These are phyloP conservation scores for Hypoxylon cercidicola DNA, from an alignment of 495 filamentous ascomycete species.

Conservation along the genomic window DNA sequence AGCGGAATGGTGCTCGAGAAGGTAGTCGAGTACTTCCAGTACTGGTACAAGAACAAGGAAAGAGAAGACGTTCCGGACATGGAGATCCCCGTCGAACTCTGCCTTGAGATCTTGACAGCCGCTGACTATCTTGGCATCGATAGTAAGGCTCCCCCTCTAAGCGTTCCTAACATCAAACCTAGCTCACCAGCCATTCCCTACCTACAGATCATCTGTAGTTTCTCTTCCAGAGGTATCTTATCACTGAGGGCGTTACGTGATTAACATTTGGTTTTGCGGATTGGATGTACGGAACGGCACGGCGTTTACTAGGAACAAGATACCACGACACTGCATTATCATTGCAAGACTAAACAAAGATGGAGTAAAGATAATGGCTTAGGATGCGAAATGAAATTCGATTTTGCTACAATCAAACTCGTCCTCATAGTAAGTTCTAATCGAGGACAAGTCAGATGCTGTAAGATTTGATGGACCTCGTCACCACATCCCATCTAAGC, in stretches of 20 bases:
- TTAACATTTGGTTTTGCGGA: not conserved
- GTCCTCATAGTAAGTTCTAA: not conserved
- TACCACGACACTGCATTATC: constrained; percentile 21
- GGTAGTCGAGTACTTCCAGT: constrained; percentile 91
- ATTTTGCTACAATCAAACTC: not conserved
- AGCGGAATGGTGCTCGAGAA: constrained; percentile 88
- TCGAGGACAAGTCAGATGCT: constrained; percentile 6
- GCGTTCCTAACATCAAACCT: constrained; percentile 5
- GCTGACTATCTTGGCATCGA: constrained; percentile 72
- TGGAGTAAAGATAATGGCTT: constrained; percentile 6
- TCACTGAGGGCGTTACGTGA: not conserved
- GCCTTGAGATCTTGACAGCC: constrained; percentile 83
- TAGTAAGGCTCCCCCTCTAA: constrained; percentile 40
- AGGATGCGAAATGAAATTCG: constrained; percentile 1
- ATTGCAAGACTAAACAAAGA: not conserved
- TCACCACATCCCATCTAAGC: constrained; percentile 64
- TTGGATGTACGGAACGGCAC: not conserved
- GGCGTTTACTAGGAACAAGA: constrained; percentile 32
- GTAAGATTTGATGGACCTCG: not conserved
- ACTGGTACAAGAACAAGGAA: constrained; percentile 84
- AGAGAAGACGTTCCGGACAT: constrained; percentile 85
- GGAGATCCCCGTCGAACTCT: constrained; percentile 80
- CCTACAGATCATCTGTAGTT: constrained; percentile 35
- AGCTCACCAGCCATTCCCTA: constrained; percentile 8
- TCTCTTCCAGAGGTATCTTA: not conserved